Evolutionary conservation across 768 basidiomycete genomes (phyloP), one percentile per base, ranked within the genome.

Genomic region (Calocybe indica): DNA sequence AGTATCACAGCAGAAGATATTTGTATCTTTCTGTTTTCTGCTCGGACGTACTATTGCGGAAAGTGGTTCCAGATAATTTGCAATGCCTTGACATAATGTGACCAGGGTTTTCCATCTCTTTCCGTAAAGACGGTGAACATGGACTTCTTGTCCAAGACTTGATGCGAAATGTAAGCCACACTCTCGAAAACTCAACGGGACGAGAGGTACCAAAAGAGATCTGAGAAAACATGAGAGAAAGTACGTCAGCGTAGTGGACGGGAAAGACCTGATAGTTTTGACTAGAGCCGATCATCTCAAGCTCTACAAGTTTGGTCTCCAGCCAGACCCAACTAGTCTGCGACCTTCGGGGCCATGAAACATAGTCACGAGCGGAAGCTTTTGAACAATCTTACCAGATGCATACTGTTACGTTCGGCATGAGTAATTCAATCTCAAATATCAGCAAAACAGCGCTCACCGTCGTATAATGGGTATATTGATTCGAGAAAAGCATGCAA

Each of bases 321-420:
- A 92, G 71, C 90, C 90, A 92, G 43, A 88, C 73, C 91, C 91
- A 92, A 52, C 80, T 83, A 3, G 91, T 92, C 60, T 90, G 87
- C 1, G 82, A 85, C 85, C 85, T 87, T 52, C n/a, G 33, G 14
- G 6, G 22, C 22, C 28, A 47, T 12, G 13, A 37, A 52, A 14
- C 47, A 32, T 34, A 30, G 35, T 46, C 29, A 31, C 22, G n/a
- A 9, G 14, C 28, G 12, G 12, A 28, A 36, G 22, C 15, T 13
- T 5, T 29, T 14, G 9, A 15, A 32, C 5, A 32, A 38, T 39
- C 60, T 35, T 58, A 87, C 91, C 92, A 94, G 52, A 94, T 86
- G 55, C 86, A 88, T 51, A 95, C 77, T 49, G 9, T 14, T 40
- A 45, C 6, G 29, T 11, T 13, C 14, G 28, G 32, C 12, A 35